A percentile compares a stretch with the other conserved stretches of the same genome.
Conservation (phyloP, 495 filamentous ascomycete genomes). For the Penicillium maclennaniae region DNA sequence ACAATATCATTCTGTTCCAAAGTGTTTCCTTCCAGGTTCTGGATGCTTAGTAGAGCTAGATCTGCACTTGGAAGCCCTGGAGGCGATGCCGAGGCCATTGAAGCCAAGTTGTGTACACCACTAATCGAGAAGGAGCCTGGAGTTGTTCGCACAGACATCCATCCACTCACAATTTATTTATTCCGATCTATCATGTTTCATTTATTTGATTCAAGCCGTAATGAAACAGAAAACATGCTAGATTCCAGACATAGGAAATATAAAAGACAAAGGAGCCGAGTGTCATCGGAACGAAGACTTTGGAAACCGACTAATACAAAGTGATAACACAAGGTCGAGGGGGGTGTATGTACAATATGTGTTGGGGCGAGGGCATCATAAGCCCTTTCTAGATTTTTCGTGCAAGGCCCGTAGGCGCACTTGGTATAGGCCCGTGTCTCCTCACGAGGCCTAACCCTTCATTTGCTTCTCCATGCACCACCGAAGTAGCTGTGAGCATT, state of each 20-base stretch:
- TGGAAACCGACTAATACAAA: slow-evolving; percentile 36
- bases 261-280: slow-evolving; percentile 20
- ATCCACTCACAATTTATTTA: neutral
- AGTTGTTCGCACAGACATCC: neutral
- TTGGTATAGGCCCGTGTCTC: slow-evolving; percentile 8
- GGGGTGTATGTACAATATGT: slow-evolving; percentile 38
- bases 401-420: slow-evolving; percentile 12
- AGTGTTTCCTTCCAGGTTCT: neutral
- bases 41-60: neutral
- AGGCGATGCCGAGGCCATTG: neutral
- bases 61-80: neutral
- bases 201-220: slow-evolving; percentile 7
- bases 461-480: neutral
- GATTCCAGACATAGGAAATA: slow-evolving; percentile 26
- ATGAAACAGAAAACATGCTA: slow-evolving; percentile 22
- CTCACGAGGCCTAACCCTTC: slow-evolving; percentile 5
- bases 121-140: neutral
- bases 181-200: slow-evolving; percentile 1
- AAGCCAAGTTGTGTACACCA: neutral
- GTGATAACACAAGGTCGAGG: slow-evolving; percentile 25
- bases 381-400: slow-evolving; percentile 24
- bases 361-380: slow-evolving; percentile 15
- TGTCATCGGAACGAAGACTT: slow-evolving; percentile 13
- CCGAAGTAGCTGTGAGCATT: slow-evolving; percentile 9
- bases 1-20: slow-evolving; percentile 24